Conservation (phyloP, 2,329 filamentous ascomycete genomes). For the Pseudopithomyces chartarum region DNA sequence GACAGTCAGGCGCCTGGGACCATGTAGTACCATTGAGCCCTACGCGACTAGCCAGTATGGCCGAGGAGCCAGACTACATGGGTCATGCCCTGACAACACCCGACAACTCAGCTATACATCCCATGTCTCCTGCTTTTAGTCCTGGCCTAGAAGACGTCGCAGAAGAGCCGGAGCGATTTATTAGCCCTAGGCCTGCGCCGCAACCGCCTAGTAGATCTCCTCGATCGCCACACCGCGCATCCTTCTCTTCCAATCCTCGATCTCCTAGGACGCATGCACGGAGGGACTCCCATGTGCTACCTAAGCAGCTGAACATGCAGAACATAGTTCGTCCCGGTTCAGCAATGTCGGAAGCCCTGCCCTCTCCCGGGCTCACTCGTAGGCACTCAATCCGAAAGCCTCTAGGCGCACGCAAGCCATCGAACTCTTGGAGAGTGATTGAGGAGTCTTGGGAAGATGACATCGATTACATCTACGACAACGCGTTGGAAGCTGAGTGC, state of each 20-base stretch:
- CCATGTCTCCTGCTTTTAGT: slow-evolving; percentile 48
- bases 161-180: slow-evolving; percentile 43
- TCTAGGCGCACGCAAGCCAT: slow-evolving; percentile 31
- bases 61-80: slow-evolving; percentile 36
- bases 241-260: slow-evolving; percentile 33
- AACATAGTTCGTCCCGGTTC: slow-evolving; percentile 38
- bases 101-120: slow-evolving; percentile 46
- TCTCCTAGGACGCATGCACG: slow-evolving; percentile 27
- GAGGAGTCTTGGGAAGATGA: slow-evolving; percentile 64
- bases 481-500: slow-evolving; percentile 64
- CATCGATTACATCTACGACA: slow-evolving; percentile 66
- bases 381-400: slow-evolving; percentile 27
- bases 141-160: slow-evolving; percentile 43
- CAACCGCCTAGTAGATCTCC: slow-evolving; percentile 33
- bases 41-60: slow-evolving; percentile 28
- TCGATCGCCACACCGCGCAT: slow-evolving; percentile 32
- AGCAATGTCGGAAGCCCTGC: slow-evolving; percentile 53
- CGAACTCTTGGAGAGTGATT: slow-evolving; percentile 41
- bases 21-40: slow-evolving; percentile 28
- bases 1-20: slow-evolving; percentile 42
- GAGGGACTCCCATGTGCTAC: slow-evolving; percentile 24
- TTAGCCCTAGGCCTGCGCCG: slow-evolving; percentile 41
- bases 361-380: slow-evolving; percentile 45
- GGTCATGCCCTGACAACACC: slow-evolving; percentile 50
- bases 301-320: slow-evolving; percentile 23